phyloP scores from a whole-genome alignment of 1,139 yeast genomes.

The Debaryomyces nepalensis region DNA sequence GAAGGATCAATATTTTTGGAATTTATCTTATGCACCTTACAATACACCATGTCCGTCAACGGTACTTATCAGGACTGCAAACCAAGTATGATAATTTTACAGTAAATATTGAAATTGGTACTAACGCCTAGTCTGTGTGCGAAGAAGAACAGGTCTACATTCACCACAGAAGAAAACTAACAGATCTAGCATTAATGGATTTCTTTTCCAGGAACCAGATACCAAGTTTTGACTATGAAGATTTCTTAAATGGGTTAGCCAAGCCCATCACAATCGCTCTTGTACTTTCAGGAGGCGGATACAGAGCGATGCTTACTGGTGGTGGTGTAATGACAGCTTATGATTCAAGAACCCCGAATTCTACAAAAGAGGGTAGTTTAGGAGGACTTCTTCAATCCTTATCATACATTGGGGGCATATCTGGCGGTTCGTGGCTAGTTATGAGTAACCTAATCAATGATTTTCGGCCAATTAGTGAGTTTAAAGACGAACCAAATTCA shows the following conservation, averaged over 20 bases:
- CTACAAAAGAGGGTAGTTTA: constrained; percentile 32
- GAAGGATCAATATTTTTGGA: constrained; percentile 12
- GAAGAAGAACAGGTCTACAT: constrained; percentile 45
- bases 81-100: constrained; percentile 29
- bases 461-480: constrained; percentile 42
- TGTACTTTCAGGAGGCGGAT: constrained; percentile 77
- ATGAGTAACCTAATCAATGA: constrained; percentile 55
- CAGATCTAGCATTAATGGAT: constrained; percentile 34
- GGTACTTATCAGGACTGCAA: constrained; percentile 42
- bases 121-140: constrained; percentile 24
- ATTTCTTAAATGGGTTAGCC: constrained; percentile 20
- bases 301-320: constrained; percentile 67
- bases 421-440: constrained; percentile 75
- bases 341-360: constrained; percentile 47
- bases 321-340: constrained; percentile 64
- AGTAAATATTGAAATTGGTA: neutral
- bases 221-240: constrained; percentile 40
- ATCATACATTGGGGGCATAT: constrained; percentile 61
- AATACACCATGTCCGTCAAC: constrained; percentile 45
- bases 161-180: constrained; percentile 31
- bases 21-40: constrained; percentile 42
- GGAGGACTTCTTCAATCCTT: constrained; percentile 60
- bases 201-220: constrained; percentile 42
- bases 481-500: constrained; percentile 27
- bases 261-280: constrained; percentile 51